Conservation (phyloP, 2,329 filamentous ascomycete species). For the Aaosphaeria arxii region DNA sequence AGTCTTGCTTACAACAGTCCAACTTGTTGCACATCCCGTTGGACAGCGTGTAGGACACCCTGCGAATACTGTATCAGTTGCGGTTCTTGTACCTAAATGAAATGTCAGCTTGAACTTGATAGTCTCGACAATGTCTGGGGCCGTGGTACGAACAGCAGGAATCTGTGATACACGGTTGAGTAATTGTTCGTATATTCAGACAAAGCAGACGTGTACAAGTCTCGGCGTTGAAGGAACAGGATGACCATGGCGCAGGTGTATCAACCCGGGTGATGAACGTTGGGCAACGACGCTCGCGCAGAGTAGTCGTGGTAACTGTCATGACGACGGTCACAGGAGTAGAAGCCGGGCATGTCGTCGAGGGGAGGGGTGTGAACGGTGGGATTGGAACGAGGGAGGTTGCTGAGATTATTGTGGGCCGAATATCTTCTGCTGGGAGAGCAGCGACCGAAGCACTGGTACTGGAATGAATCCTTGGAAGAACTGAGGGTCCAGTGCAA, state of each 20-base stretch:
- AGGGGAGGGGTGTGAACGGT: conserved; percentile 1
- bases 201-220: conserved; percentile 8
- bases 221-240: conserved; percentile 11
- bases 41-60: conserved; percentile 10
- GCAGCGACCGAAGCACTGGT: too few relatives aligned
- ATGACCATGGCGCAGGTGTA: conserved; percentile 10
- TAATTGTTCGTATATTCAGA: conserved; percentile 10
- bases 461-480: too few relatives aligned
- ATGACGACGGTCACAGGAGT: conserved; percentile 7
- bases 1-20: conserved; percentile 5
- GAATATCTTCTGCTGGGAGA: too few relatives aligned
- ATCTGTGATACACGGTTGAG: conserved; percentile 13
- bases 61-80: conserved; percentile 12
- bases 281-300: conserved; percentile 9
- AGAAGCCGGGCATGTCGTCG: conserved; percentile 10
- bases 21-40: conserved; percentile 14
- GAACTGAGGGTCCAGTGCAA: too few relatives aligned
- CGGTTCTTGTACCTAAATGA: conserved; percentile 6
- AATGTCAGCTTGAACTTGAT: too few relatives aligned
- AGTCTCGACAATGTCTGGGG: too few relatives aligned
- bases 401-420: too few relatives aligned
- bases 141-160: conserved; percentile 2
- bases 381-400: background rate
- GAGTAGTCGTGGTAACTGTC: conserved; percentile 5
- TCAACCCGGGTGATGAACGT: conserved; percentile 12